Evolutionary conservation across 352 stramenopile species (phyloP).

Genomic region (Globisporangium lucens): DNA sequence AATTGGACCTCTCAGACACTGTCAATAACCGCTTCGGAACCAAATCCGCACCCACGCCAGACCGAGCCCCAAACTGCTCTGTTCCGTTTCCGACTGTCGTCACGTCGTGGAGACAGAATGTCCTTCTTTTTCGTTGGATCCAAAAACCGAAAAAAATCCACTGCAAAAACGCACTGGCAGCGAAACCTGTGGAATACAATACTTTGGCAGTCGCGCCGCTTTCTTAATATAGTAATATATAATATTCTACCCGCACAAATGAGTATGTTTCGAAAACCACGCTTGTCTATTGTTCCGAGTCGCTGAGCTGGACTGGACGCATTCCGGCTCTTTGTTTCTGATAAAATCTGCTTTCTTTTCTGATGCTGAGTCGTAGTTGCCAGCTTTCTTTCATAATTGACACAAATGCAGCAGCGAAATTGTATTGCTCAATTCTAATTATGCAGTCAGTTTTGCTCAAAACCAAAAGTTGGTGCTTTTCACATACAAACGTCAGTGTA

Average conservation of each 20-base stretch:
- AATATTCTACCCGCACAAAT: neutral
- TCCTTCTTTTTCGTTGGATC: slow-evolving; percentile 1
- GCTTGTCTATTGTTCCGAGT: neutral
- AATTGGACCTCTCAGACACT: no score
- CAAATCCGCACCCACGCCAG: neutral
- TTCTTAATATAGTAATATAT: neutral
- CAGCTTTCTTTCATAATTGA: neutral
- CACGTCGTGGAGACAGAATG: neutral
- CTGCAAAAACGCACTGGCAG: neutral
- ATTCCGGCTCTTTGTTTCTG: neutral
- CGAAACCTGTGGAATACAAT: neutral
- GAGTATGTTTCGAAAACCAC: neutral
- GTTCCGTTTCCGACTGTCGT: neutral
- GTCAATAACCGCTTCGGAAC: neutral
- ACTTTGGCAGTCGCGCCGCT: neutral
- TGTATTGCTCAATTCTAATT: neutral
- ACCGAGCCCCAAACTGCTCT: neutral
- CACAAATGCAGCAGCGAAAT: neutral
- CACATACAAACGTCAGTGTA: neutral
- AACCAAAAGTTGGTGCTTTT: neutral
- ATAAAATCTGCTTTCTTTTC: neutral
- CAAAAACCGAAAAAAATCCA: neutral
- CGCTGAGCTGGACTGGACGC: neutral
- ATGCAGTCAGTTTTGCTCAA: neutral
- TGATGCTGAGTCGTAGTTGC: neutral